Percentiles rank a stretch among this genome's conserved stretches.
Conservation (phyloP, 108 stramenopile species). For the Skeletonema menzelii region DNA sequence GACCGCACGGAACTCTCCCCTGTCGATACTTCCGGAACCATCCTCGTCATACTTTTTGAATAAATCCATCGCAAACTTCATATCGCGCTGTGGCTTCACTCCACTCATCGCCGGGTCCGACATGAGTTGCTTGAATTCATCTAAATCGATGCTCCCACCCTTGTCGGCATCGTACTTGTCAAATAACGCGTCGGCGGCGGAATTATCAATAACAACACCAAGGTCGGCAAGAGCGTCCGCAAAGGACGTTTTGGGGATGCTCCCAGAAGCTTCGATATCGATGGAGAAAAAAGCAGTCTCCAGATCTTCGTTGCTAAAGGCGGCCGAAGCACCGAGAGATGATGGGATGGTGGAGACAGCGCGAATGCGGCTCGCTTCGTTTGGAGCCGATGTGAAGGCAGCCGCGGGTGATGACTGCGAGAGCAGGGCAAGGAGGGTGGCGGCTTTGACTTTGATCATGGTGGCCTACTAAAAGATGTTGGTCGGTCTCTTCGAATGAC, state of each 20-base stretch:
- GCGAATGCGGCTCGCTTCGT: neutral
- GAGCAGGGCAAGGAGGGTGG: neutral
- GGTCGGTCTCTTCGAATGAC: too few species aligned
- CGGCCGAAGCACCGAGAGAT: neutral
- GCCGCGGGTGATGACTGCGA: neutral
- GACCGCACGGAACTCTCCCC: constrained; percentile 7
- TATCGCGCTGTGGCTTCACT: neutral
- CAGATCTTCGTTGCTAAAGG: neutral
- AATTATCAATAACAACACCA: constrained; percentile 7
- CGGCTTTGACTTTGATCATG: neutral
- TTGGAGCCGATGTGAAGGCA: neutral
- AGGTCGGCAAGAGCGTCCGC: constrained; percentile 19
- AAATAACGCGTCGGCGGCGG: constrained; percentile 11
- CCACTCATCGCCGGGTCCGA: constrained; percentile 6
- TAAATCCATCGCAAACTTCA: neutral
- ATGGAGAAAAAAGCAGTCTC: constrained; percentile 51
- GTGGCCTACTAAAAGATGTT: too few species aligned
- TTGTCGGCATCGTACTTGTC: neutral
- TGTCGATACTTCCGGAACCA: constrained; percentile 7
- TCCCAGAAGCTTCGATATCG: constrained; percentile 36
- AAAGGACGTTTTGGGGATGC: constrained; percentile 7
- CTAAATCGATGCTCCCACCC: constrained; percentile 5
- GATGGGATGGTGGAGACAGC: neutral
- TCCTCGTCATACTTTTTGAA: constrained; percentile 17
- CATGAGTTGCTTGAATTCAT: constrained; percentile 13